Conservation (phyloP, 2,329 filamentous ascomycete genomes). For the Ceratocystis variospora region DNA sequence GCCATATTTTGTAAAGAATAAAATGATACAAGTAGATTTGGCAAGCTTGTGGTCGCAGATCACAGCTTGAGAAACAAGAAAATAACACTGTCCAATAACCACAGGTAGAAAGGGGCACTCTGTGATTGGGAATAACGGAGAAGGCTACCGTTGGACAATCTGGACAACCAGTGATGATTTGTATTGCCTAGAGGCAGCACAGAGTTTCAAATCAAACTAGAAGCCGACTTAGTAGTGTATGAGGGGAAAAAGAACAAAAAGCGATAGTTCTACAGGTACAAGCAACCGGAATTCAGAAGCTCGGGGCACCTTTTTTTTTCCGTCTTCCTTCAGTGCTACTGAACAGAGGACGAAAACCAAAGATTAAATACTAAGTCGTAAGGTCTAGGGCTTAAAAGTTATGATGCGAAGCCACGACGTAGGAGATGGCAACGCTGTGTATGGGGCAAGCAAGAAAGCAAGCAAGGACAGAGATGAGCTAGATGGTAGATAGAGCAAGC, state of each 20-base stretch:
- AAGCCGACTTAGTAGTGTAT: background rate
- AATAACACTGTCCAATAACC: background rate
- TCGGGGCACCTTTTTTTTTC: constrained; percentile 1
- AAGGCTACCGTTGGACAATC: background rate
- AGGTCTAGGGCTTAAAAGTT: constrained; percentile 16
- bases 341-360: constrained; percentile 3
- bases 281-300: constrained; percentile 2
- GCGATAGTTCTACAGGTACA: background rate
- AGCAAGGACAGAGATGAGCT: background rate
- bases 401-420: constrained; percentile 10
- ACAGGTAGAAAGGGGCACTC: background rate
- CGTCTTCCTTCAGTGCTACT: background rate
- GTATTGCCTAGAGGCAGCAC: background rate
- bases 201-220: background rate
- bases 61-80: constrained; percentile 7
- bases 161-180: background rate
- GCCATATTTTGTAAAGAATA: constrained; percentile 10
- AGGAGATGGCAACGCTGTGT: background rate
- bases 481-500: background rate
- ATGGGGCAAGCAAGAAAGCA: background rate
- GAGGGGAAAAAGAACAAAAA: background rate
- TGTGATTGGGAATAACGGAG: background rate
- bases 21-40: constrained; percentile 6
- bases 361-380: constrained; percentile 16
- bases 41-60: constrained; percentile 11